These are phyloP conservation scores for Hypoxylon sp. DNA, from an alignment of 2,329 filamentous ascomycete species.

Conservation along the genomic window DNA sequence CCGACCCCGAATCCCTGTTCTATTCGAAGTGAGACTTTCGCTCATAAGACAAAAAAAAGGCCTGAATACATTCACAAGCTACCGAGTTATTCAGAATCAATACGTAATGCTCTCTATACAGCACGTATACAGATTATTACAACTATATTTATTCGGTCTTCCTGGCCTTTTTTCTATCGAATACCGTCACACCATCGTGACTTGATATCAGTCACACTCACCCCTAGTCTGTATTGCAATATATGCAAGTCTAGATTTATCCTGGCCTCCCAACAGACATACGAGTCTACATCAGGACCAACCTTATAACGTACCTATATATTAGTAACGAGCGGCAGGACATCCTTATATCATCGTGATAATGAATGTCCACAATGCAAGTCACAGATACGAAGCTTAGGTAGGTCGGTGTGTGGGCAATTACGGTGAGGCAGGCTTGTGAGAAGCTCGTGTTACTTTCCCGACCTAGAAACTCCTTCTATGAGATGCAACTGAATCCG, in stretches of 20 bases:
- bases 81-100: background rate
- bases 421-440: conserved; percentile 49
- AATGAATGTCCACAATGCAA: conserved; percentile 30
- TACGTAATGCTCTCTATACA: conserved; percentile 8
- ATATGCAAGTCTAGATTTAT: conserved; percentile 15
- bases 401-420: conserved; percentile 43
- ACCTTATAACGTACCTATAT: conserved; percentile 21
- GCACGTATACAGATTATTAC: conserved; percentile 10
- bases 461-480: conserved; percentile 48
- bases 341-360: conserved; percentile 24
- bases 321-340: conserved; percentile 18
- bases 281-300: conserved; percentile 15
- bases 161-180: conserved; percentile 15
- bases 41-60: background rate
- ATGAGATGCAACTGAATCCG: conserved; percentile 46
- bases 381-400: conserved; percentile 46
- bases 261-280: conserved; percentile 18
- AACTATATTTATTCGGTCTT: conserved; percentile 12
- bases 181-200: conserved; percentile 1
- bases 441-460: conserved; percentile 49
- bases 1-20: conserved; percentile 1
- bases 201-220: conserved; percentile 1
- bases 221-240: conserved; percentile 5
- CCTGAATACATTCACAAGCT: conserved; percentile 16
- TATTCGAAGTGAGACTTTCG: background rate